Evolutionary conservation across 139 green algal species (phyloP), one percentile per base, ranked within the genome.

Genomic region (Tetradesmus obliquus): DNA sequence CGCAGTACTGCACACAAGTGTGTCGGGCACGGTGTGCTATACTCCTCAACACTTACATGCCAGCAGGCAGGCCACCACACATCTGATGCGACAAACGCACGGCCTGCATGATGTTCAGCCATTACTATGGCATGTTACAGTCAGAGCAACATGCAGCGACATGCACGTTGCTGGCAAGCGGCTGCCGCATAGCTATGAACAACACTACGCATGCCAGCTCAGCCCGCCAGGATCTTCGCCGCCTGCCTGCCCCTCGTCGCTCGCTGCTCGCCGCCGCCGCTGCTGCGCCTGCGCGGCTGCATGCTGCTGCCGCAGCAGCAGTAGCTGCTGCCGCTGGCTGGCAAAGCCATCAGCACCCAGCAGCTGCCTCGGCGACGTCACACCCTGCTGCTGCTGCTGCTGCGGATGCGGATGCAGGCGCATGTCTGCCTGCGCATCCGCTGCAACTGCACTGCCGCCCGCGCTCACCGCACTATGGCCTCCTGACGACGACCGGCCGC

Each of bases 121-220:
- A 45, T 45, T 45, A 45, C 32, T 45, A 45, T 45, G 32, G 32
- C 32, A 45, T 45, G 32, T 45, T 45, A 45, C 32, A 45, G 32
- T 45, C 32, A 45, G 32, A 45, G 32, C 32, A 45, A 45, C 32
- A 45, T 45, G 32, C 32, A 45, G 32, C 32, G 32, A 45, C 32
- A 45, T 45, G 32, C 32, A 45, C 32, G 32, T 45, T 45, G 32
- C 32, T 45, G 32, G 32, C 32, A 45, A 45, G 32, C 32, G 32
- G 32, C 32, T 45, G 2, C 15, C 10, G 8, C 10, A 15, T 71
- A 71, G 32, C 60, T 71, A 71, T 71, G 57, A 45, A 17, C n/a
- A 76, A 24, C n/a, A 19, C 2, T 76, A 4, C 22, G 76, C 84
- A 79, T 88, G 84, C 84, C 84, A 88, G 58, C 84, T 88, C 24